Evolutionary conservation across 202 grass and related monocot genomes (phyloP), one percentile per base, ranked within the genome.

Genomic region (Panicum virgatum): DNA sequence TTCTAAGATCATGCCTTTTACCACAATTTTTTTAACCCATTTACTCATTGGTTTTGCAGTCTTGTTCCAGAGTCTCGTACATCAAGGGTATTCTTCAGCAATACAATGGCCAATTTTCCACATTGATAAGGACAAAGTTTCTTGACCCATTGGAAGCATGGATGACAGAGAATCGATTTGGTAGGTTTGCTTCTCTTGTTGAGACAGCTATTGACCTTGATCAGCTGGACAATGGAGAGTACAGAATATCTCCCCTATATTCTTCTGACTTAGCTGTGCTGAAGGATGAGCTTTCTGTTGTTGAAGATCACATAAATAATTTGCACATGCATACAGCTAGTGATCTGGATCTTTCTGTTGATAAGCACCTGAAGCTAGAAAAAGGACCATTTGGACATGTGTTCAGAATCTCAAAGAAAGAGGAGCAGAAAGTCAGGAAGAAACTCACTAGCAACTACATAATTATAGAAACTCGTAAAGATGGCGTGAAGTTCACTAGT

Each of bases 361-460:
- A 94, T 82, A 98, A 98, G 76, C 69, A 84, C 48, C 60, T 98
- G 82, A 97, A 98, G 70, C 83, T 98, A 83, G 95, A 98, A 69
- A 98, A 93, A 86, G 90, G 90, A 29, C 80, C 90, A 82, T 85
- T 92, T 82, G 95, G 95, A 67, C 95, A 94, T 91, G 95, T 91
- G 82, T 98, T 98, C 76, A 94, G 95, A 84, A 98, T 98, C 78
- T 89, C 95, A 69, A 98, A 98, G 84, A 98, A 98, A 93, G 95
- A 98, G 54, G 95, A 98, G 70, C 95, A 98, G 76, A 98, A 94
- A 82, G 82, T 94, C 40, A 98, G 95, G 80, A 98, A 93, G 87
- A 98, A 94, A 34, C 84, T 98, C 16, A 94, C 71, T 65, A 81
- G 58, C 50, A 79, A 82, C 66, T 98, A 98, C 77, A 88, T 98